Evolutionary conservation across 192 early-diverging fungal species (phyloP), one percentile per base, ranked within the genome.

Genomic region (Cladochytrium replicatum): DNA sequence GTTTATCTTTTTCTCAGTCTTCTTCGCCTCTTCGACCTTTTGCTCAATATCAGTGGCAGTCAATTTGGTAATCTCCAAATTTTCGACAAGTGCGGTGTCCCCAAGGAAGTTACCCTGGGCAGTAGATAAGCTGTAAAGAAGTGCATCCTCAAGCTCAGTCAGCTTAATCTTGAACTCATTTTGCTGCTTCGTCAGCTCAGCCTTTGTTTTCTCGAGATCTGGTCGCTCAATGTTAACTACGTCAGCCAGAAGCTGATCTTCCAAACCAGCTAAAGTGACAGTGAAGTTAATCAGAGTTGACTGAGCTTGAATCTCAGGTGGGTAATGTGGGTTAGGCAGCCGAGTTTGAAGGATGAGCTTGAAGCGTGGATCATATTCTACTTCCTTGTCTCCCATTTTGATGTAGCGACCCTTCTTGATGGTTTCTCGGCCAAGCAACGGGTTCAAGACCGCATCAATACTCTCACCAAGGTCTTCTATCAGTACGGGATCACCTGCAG

Each of bases 341-440:
- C 78, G 57, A 0, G 78, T 81, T 46, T 81, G 78, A n/a, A 81
- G 58, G 44, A 81, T 80, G 46, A 81, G 56, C 29, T 75, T 72
- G 63, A 81, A 81, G 4, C 60, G 43, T 3, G 67, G 76, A 43
- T 81, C 74, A 52, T 81, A 81, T 46, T 81, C 78, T 15, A 81
- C 76, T 68, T 81, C 78, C 45, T 81, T 81, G 61, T 81, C 78
- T 31, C 78, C 78, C 71, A 81, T 78, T 29, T 80, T 80, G 46
- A 81, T 77, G 52, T 75, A 78, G 43, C 60, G 48, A 2, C 78
- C 78, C 46, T 80, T 80, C 43, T 80, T 80, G 55, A 81, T 81
- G 11, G 75, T 78, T 59, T 80, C 74, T 13, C 76, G 67, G 61
- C 78, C 76, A 21, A 81, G 63, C 3, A 81, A 38, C 6, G 75